Base-by-base conservation (phyloP, 139 green algal genomes). In the Dunaliella primolecta region DNA sequence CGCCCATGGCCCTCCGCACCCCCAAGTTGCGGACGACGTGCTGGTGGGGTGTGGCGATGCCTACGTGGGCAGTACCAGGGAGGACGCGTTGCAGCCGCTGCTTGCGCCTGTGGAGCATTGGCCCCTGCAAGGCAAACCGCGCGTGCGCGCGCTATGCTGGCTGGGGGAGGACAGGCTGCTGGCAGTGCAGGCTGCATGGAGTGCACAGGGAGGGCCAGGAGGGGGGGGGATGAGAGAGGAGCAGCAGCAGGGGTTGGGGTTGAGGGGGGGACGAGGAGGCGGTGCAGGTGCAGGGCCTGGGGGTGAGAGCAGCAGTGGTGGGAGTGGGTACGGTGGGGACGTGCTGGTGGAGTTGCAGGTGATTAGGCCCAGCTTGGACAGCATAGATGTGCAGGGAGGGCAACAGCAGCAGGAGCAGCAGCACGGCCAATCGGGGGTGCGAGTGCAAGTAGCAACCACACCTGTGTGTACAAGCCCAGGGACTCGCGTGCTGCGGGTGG, bases 331-430 rank as follows among this genome's bases (percentile, higher is more conserved):
- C 0, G 90, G 94, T 78, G 87, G 86, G 23, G 94, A 97, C 81
- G 78, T 94, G 71, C 97, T 94, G 94, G 93, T 96, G 81, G 93
- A 95, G 81, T 89, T 88, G 1, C 34, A 89, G 23, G 87, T 92
- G 81, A 86, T 89, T 33, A 3, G 85, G 31, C 32, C 71, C 71
- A 33, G 71, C 25, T 15, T 2, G 71, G 71, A 31, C 3, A 21
- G 71, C 71, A 33, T 15, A 7, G 21, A 21, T 3, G 15, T 32
- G 71, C n/a, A 33, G 71, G 11, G 11, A 21, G 11, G n/a, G 71
- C 71, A 77, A 77, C 71, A 34, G 27, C 20, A 77, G 37, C 37
- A 82, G 0, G 64, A 79, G 78, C 83, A 83, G 83, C 83, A 46
- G 76, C 32, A 79, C 46, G 46, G 25, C 20, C 37, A 15, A 25